These are phyloP conservation scores for Umbelopsis ramanniana DNA, from an alignment of 192 early-diverging fungal species.

Conservation along the genomic window DNA sequence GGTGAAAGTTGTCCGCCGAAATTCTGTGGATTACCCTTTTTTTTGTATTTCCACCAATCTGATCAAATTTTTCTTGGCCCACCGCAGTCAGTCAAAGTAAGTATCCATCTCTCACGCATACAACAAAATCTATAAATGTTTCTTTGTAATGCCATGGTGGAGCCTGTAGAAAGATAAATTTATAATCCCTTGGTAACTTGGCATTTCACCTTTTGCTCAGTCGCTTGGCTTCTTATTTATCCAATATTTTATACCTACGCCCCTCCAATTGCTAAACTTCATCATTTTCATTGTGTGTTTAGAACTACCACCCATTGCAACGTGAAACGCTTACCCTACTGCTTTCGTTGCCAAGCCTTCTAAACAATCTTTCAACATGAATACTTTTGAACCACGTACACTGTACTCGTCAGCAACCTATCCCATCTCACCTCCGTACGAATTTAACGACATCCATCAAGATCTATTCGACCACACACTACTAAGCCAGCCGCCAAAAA, in stretches of 20 bases:
- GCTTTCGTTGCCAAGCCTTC: constrained; percentile 8
- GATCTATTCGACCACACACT: background rate
- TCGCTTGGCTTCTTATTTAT: background rate
- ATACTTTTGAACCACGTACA: constrained; percentile 8
- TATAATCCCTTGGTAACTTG: background rate
- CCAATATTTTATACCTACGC: background rate
- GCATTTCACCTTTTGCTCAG: background rate
- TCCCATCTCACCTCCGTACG: constrained; percentile 11
- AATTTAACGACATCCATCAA: constrained; percentile 2
- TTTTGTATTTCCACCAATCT: background rate
- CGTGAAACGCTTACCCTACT: background rate
- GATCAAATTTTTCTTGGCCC: background rate
- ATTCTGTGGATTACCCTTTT: background rate
- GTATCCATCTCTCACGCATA: background rate
- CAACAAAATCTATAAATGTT: background rate
- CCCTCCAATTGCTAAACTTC: constrained; percentile 1
- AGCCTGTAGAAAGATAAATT: background rate
- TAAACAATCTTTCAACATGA: background rate
- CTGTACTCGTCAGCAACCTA: background rate
- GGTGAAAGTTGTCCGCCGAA: too few relatives aligned
- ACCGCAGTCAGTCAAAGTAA: too few relatives aligned
- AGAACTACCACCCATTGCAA: background rate
- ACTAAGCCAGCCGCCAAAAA: background rate
- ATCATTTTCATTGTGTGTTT: background rate
- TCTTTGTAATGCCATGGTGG: too few relatives aligned